These are phyloP conservation scores for Hirsutella rhossiliensis DNA, from an alignment of 2,329 filamentous ascomycete species.

Conservation along the genomic window DNA sequence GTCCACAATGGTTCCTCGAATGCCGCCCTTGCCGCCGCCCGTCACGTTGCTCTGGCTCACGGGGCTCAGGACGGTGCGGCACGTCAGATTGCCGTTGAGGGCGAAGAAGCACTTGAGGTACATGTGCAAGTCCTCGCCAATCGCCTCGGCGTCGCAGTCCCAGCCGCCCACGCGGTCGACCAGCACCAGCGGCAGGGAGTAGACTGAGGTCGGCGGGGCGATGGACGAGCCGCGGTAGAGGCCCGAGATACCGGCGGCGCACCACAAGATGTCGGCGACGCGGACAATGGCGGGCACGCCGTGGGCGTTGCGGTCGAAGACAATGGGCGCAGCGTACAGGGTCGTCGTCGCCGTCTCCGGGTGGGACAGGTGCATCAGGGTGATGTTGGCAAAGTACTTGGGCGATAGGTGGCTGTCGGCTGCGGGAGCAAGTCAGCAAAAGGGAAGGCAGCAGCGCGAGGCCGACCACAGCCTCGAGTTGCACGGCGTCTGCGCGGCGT, in stretches of 20 bases:
- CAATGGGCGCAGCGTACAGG: conserved; percentile 57
- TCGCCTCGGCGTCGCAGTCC: conserved; percentile 59
- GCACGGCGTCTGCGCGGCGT: not conserved
- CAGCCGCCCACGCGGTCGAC: conserved; percentile 60
- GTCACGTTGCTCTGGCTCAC: conserved; percentile 64
- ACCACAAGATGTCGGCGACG: conserved; percentile 62
- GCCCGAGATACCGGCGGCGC: conserved; percentile 57
- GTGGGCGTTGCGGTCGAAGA: conserved; percentile 64
- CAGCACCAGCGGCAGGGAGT: conserved; percentile 55
- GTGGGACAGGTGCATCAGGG: conserved; percentile 47
- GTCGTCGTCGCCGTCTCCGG: conserved; percentile 50
- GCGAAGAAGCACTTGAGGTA: conserved; percentile 69
- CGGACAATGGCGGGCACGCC: conserved; percentile 55
- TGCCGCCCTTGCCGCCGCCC: conserved; percentile 41
- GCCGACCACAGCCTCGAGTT: not conserved
- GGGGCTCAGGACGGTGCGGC: conserved; percentile 51
- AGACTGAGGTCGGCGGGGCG: conserved; percentile 61
- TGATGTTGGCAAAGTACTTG: conserved; percentile 55
- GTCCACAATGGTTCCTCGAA: conserved; percentile 42
- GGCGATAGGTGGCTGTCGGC: conserved; percentile 59
- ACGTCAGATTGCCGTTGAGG: conserved; percentile 55
- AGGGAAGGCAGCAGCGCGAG: not conserved
- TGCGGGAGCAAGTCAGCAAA: conserved; percentile 18
- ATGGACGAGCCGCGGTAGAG: conserved; percentile 52
- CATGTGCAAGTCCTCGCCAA: conserved; percentile 69